These are phyloP conservation scores for Ciborinia camelliae DNA, from an alignment of 2,329 filamentous ascomycete genomes.

Conservation along the genomic window DNA sequence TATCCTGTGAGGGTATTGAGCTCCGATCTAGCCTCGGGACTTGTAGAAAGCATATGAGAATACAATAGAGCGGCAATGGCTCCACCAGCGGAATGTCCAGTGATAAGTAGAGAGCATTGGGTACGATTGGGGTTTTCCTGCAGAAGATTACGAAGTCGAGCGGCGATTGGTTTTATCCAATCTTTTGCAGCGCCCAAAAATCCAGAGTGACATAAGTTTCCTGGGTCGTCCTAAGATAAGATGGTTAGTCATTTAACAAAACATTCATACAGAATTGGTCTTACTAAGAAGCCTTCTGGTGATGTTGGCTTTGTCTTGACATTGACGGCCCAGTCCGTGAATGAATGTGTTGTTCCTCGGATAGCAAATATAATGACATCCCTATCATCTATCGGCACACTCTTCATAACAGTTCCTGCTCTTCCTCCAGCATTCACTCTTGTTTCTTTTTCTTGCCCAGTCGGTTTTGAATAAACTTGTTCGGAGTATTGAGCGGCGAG, in stretches of 20 bases:
- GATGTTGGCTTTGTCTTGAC: conserved; percentile 64
- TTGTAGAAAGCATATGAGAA: conserved; percentile 70
- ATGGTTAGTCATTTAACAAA: neutral
- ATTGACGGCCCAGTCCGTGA: conserved; percentile 86
- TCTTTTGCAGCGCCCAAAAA: conserved; percentile 73
- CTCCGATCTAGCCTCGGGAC: conserved; percentile 56
- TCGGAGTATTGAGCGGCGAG: conserved; percentile 76
- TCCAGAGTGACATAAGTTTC: conserved; percentile 76
- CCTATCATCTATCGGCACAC: conserved; percentile 71
- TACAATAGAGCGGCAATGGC: conserved; percentile 79
- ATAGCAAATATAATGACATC: conserved; percentile 81
- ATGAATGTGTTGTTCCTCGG: conserved; percentile 67
- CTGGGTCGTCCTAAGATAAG: conserved; percentile 57
- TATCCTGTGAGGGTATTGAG: conserved; percentile 64
- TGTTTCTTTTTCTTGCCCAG: conserved; percentile 59
- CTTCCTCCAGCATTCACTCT: conserved; percentile 70
- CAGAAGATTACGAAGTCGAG: conserved; percentile 64
- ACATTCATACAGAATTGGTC: conserved; percentile 17
- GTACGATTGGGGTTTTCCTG: conserved; percentile 66
- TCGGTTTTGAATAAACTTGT: conserved; percentile 66
- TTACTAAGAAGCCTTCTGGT: conserved; percentile 63
- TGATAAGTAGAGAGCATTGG: conserved; percentile 71
- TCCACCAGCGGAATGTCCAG: conserved; percentile 82
- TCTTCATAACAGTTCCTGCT: conserved; percentile 75
- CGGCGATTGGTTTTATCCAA: conserved; percentile 72